Evolutionary conservation across 208 protist genomes (phyloP).

Genomic region (Trichomonas gallinae): DNA sequence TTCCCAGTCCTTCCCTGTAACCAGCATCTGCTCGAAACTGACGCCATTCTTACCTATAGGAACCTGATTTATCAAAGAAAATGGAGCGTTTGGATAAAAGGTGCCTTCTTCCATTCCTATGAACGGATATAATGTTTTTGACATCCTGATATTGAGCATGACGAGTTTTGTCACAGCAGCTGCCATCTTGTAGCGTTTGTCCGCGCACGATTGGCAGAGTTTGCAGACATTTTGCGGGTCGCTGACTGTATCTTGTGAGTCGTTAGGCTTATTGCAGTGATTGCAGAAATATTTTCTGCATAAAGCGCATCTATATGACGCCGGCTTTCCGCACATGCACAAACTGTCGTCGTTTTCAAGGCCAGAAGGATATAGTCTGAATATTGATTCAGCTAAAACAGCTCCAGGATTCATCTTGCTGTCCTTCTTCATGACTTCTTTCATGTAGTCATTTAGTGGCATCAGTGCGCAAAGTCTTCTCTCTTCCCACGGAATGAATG

Average conservation of each 20-base stretch:
- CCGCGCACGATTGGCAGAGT: not conserved
- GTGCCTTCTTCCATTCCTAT: not conserved
- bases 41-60: not conserved
- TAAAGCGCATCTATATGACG: not conserved
- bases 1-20: not conserved
- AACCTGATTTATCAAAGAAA: not conserved
- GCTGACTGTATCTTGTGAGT: not conserved
- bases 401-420: not conserved
- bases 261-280: not conserved
- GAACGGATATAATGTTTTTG: not conserved
- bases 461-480: not conserved
- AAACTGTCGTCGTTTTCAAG: not conserved
- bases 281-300: not conserved
- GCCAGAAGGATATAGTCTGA: not conserved
- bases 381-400: not conserved
- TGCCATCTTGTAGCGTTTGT: not conserved
- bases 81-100: not conserved
- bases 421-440: not conserved
- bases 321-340: not conserved
- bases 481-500: not conserved
- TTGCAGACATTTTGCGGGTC: not conserved
- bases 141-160: not conserved
- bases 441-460: not conserved
- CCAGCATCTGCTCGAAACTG: not conserved
- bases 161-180: not conserved